A percentile compares a stretch with the other conserved stretches of the same genome.
phyloP scores from a whole-genome alignment of 805 yeast species.

The Zygotorulaspora florentina region DNA sequence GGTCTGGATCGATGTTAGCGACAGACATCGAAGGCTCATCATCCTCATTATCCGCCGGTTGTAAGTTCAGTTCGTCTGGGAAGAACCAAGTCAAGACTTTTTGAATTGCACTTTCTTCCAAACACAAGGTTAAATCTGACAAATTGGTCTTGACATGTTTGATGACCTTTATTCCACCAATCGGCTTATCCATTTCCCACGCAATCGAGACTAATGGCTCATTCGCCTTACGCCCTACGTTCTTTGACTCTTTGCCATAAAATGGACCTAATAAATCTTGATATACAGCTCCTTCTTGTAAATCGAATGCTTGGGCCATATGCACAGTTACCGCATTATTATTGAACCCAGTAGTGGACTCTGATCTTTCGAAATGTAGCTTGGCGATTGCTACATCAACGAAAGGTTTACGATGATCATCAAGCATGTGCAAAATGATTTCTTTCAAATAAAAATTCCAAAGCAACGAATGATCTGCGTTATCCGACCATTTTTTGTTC shows the following conservation, averaged over 20 bases:
- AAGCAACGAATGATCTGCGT: slow-evolving; percentile 43
- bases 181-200: slow-evolving; percentile 82
- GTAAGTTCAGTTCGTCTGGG: slow-evolving; percentile 44
- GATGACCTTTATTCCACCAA: slow-evolving; percentile 88
- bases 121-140: slow-evolving; percentile 63
- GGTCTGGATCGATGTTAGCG: slow-evolving; percentile 12
- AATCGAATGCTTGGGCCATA: slow-evolving; percentile 65
- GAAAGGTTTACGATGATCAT: slow-evolving; percentile 56
- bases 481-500: slow-evolving; percentile 32
- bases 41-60: slow-evolving; percentile 14
- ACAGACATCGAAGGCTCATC: slow-evolving; percentile 8
- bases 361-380: slow-evolving; percentile 57
- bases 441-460: slow-evolving; percentile 66
- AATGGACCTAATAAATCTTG: slow-evolving; percentile 68
- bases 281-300: slow-evolving; percentile 52
- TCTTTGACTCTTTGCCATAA: slow-evolving; percentile 17
- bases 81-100: slow-evolving; percentile 65
- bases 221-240: slow-evolving; percentile 10
- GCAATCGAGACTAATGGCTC: slow-evolving; percentile 41
- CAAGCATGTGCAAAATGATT: slow-evolving; percentile 65
- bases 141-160: slow-evolving; percentile 56
- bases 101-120: slow-evolving; percentile 68
- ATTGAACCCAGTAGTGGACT: slow-evolving; percentile 63
- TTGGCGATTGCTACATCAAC: slow-evolving; percentile 64
- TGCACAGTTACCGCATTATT: slow-evolving; percentile 54